phyloP scores from a whole-genome alignment of 2,329 filamentous ascomycete species.

The Aspergillus candidus region DNA sequence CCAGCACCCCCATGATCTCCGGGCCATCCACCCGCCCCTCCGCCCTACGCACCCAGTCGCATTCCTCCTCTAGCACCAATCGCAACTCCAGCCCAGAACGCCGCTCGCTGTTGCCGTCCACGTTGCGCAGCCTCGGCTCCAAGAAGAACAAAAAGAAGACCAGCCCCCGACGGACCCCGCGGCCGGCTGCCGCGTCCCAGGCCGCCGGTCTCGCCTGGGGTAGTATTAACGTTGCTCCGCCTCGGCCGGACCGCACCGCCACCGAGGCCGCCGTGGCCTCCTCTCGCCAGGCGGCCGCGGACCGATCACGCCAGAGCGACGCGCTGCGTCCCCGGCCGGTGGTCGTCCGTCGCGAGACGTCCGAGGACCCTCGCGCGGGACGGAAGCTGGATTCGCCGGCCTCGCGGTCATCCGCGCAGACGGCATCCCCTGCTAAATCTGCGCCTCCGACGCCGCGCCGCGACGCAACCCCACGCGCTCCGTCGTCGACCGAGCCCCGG shows the following conservation, averaged over 20 bases:
- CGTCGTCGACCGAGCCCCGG: slow-evolving; percentile 15
- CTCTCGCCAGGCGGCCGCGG: slow-evolving; percentile 23
- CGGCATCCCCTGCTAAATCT: slow-evolving; percentile 7
- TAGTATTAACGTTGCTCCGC: slow-evolving; percentile 25
- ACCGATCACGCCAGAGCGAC: slow-evolving; percentile 15
- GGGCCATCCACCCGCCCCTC: slow-evolving; percentile 13
- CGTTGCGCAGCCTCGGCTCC: slow-evolving; percentile 45
- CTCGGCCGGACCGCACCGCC: slow-evolving; percentile 21
- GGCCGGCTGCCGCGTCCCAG: slow-evolving; percentile 55
- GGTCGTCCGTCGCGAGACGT: too few species aligned
- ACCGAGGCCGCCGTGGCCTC: slow-evolving; percentile 25
- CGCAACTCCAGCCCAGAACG: slow-evolving; percentile 59
- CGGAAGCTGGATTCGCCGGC: slow-evolving; percentile 6
- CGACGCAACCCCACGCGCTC: slow-evolving; percentile 7
- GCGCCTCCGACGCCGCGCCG: slow-evolving; percentile 3
- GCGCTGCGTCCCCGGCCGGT: too few species aligned
- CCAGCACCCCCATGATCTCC: slow-evolving; percentile 6
- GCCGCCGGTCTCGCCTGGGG: slow-evolving; percentile 60
- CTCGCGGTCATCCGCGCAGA: slow-evolving; percentile 9
- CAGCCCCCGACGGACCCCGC: slow-evolving; percentile 33
- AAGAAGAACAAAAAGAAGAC: slow-evolving; percentile 44
- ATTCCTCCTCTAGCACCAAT: slow-evolving; percentile 34
- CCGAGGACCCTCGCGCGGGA: slow-evolving; percentile 3
- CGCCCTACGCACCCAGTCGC: slow-evolving; percentile 22
- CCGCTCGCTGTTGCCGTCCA: slow-evolving; percentile 52